Evolutionary conservation across 1,284 basidiomycete genomes (phyloP).

Genomic region (Irpex rosettiformis): DNA sequence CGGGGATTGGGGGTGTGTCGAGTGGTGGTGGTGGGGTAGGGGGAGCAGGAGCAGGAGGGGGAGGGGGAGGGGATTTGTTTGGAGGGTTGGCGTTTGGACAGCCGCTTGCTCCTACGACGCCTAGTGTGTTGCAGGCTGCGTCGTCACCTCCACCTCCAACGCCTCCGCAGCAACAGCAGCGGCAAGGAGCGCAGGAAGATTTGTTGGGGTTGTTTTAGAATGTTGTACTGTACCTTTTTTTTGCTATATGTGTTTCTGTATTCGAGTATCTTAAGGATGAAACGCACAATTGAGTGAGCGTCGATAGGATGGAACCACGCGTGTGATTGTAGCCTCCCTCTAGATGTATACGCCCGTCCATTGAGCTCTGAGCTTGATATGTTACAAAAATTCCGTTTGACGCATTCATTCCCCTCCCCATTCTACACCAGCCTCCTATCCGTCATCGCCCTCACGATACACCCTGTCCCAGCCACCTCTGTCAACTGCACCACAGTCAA

Average conservation of each 20-base stretch:
- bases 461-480: conserved; percentile 92
- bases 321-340: no score
- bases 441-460: conserved; percentile 97
- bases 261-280: no score
- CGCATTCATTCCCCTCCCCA: no score
- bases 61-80: conserved; percentile 10
- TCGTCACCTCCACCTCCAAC: conserved; percentile 21
- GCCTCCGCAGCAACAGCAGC: conserved; percentile 13
- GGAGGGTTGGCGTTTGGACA: conserved; percentile 27
- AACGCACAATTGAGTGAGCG: no score
- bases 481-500: conserved; percentile 64
- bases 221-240: background rate
- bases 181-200: conserved; percentile 42
- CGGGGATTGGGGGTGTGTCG: conserved; percentile 33
- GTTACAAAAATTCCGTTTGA: no score
- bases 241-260: no score
- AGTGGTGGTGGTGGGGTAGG: conserved; percentile 14
- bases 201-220: conserved; percentile 45
- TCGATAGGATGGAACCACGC: no score
- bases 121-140: conserved; percentile 19
- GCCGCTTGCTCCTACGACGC: conserved; percentile 12
- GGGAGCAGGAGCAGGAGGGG: conserved; percentile 11
- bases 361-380: no score
- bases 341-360: no score
- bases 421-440: conserved; percentile 85